Percentiles rank a stretch among this genome's conserved stretches.
Conservation (phyloP, 139 green algal species). For the Coelastrella sp. region DNA sequence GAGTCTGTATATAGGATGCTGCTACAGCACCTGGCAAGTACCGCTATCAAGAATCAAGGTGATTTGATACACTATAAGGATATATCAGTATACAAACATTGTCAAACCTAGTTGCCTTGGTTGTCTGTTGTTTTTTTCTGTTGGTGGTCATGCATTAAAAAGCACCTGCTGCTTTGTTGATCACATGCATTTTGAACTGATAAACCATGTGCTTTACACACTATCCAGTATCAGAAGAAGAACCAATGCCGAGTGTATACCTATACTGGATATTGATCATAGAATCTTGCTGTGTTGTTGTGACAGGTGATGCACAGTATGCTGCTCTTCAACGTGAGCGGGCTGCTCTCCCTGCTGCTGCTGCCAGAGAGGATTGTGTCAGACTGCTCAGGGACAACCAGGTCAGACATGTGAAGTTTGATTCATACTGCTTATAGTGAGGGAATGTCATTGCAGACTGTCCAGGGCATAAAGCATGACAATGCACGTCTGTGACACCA, state of each 20-base stretch:
- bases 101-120: too few relatives aligned
- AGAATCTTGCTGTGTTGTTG: background rate
- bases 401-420: background rate
- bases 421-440: background rate
- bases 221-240: too few relatives aligned
- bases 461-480: too few relatives aligned
- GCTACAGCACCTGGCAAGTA: background rate
- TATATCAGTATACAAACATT: too few relatives aligned
- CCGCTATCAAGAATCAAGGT: background rate
- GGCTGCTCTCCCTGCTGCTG: constrained; percentile 44
- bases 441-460: background rate
- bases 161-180: too few relatives aligned
- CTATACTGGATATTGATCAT: too few relatives aligned
- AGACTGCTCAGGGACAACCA: constrained; percentile 27
- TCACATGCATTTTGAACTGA: too few relatives aligned
- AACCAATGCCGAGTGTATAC: too few relatives aligned
- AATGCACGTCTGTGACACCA: too few relatives aligned
- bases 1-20: background rate
- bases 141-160: background rate
- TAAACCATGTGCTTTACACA: too few relatives aligned
- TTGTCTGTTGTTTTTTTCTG: background rate
- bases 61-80: too few relatives aligned
- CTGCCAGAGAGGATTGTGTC: constrained; percentile 19
- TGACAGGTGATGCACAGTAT: background rate
- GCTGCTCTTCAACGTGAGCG: constrained; percentile 16